phyloP scores from a whole-genome alignment of 768 basidiomycete species.

The Candolleomyces eurysporus region DNA sequence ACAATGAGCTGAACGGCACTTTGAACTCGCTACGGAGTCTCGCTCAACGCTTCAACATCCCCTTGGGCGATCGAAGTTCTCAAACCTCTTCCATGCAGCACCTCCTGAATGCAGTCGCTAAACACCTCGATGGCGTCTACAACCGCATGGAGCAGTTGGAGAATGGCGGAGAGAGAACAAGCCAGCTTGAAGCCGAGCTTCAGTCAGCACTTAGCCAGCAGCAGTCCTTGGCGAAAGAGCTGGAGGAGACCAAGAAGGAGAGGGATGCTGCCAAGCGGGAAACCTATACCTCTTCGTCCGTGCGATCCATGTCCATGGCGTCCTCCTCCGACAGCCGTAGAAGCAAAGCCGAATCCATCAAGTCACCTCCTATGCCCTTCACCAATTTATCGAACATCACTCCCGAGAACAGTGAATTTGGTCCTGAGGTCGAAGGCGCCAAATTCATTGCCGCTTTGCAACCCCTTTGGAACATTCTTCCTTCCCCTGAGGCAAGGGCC shows the following conservation, averaged over 20 bases:
- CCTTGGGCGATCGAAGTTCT: neutral
- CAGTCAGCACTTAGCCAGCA: constrained; percentile 44
- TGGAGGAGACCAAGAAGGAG: constrained; percentile 53
- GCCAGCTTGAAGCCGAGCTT: constrained; percentile 41
- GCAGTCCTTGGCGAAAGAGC: constrained; percentile 45
- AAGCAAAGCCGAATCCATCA: constrained; percentile 9
- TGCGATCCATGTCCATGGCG: neutral
- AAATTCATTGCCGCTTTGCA: constrained; percentile 61
- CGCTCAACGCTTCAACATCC: constrained; percentile 6
- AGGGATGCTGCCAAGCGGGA: constrained; percentile 48
- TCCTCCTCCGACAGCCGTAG: neutral
- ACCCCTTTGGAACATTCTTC: constrained; percentile 78
- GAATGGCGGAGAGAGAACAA: constrained; percentile 19
- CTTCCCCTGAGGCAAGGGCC: constrained; percentile 80
- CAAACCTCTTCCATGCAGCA: constrained; percentile 5
- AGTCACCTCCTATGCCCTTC: constrained; percentile 13
- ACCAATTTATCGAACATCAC: constrained; percentile 25
- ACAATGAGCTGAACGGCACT: constrained; percentile 45
- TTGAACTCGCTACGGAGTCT: neutral
- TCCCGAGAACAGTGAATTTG: constrained; percentile 20
- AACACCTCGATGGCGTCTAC: constrained; percentile 52
- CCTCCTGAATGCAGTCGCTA: constrained; percentile 44
- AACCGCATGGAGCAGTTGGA: constrained; percentile 40
- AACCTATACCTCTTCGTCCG: constrained; percentile 18
- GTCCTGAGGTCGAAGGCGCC: constrained; percentile 41